phyloP scores from a whole-genome alignment of 352 stramenopile genomes.

The Pythium rishiriense region DNA sequence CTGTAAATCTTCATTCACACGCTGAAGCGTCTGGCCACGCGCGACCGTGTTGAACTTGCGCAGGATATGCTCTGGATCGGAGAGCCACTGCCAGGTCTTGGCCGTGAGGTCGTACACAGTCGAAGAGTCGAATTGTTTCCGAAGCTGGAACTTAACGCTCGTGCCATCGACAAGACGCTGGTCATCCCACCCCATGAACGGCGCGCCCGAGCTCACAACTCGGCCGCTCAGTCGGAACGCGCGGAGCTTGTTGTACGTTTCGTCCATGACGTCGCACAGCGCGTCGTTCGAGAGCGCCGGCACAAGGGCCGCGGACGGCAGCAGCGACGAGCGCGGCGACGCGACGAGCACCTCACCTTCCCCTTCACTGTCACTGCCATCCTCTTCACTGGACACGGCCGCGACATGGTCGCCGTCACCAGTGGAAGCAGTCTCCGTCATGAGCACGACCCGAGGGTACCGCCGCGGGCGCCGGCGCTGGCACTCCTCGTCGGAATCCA shows the following conservation, averaged over 20 bases:
- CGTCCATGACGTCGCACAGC: constrained; percentile 36
- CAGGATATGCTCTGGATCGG: constrained; percentile 53
- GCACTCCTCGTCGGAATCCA: constrained; percentile 29
- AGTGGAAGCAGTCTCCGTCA: background rate
- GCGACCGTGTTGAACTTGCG: constrained; percentile 58
- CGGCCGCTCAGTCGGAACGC: constrained; percentile 53
- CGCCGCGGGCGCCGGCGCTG: constrained; percentile 8
- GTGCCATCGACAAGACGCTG: constrained; percentile 54
- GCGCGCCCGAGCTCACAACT: constrained; percentile 42
- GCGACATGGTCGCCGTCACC: background rate
- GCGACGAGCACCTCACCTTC: background rate
- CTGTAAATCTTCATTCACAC: constrained; percentile 71
- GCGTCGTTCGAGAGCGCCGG: constrained; percentile 25
- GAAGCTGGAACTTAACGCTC: constrained; percentile 67
- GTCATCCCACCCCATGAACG: constrained; percentile 72
- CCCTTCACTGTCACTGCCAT: constrained; percentile 11
- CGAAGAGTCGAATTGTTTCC: constrained; percentile 53
- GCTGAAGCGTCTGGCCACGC: constrained; percentile 48
- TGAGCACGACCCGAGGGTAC: constrained; percentile 16
- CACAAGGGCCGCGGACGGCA: constrained; percentile 16
- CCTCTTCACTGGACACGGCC: background rate
- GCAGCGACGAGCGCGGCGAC: constrained; percentile 5
- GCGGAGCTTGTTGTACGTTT: constrained; percentile 57
- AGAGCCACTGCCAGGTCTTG: constrained; percentile 68
- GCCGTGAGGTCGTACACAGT: constrained; percentile 47